Percentiles rank a stretch among this genome's conserved stretches.
Evolutionary conservation across 257 asterid genomes (phyloP).

Genomic region (Lithospermum erythrorhizon): DNA sequence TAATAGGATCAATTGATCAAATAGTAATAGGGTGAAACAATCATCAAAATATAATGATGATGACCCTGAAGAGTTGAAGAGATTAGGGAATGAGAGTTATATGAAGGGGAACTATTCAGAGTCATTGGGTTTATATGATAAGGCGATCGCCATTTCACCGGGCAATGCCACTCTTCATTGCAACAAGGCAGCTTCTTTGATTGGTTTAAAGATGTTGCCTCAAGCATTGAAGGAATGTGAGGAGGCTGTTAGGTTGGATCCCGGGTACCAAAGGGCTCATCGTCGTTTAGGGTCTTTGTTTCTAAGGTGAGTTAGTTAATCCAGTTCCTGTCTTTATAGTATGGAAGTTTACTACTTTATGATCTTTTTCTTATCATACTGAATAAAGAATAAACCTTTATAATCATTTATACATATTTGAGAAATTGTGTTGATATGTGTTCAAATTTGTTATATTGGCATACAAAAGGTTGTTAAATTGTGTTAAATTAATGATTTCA

Average conservation of each 20-base stretch:
- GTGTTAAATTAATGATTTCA: not conserved
- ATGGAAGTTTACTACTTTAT: conserved; percentile 11
- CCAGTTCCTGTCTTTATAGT: too few species aligned
- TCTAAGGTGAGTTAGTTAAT: conserved; percentile 52
- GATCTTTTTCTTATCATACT: conserved; percentile 6
- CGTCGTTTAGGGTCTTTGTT: conserved; percentile 77
- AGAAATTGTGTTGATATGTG: not conserved
- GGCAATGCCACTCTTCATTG: conserved; percentile 62
- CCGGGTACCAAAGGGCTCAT: conserved; percentile 69
- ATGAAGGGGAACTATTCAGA: conserved; percentile 51
- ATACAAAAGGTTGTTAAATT: not conserved
- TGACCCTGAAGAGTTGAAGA: conserved; percentile 85
- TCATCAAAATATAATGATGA: conserved; percentile 15
- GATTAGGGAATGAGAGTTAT: conserved; percentile 62
- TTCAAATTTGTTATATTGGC: conserved; percentile 1
- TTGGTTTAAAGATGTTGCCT: conserved; percentile 42
- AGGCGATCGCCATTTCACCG: conserved; percentile 59
- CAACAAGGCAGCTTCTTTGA: conserved; percentile 77
- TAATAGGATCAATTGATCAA: conserved; percentile 37
- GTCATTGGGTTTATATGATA: conserved; percentile 65
- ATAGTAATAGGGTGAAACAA: conserved; percentile 21
- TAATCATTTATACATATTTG: not conserved
- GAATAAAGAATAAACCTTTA: not conserved
- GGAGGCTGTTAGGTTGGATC: conserved; percentile 85
- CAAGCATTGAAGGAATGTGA: conserved; percentile 79